Conservation (phyloP, 2,329 filamentous ascomycete species). For the Ceratocystis alfenasii region DNA sequence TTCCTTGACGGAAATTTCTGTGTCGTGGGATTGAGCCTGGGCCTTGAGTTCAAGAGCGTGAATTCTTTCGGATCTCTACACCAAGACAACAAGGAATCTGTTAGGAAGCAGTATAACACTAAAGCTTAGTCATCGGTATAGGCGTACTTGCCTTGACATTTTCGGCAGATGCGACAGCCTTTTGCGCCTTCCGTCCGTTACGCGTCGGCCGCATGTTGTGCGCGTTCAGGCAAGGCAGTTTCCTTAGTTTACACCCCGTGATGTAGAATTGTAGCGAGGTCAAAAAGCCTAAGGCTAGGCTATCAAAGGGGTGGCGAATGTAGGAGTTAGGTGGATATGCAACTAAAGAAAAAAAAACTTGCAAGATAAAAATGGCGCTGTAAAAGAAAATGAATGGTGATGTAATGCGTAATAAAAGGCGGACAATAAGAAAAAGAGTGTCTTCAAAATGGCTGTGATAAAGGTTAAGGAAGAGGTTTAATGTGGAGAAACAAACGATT, state of each 20-base stretch:
- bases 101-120: slow-evolving; percentile 3
- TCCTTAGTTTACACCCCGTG: neutral
- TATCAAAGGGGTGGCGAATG: neutral
- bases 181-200: slow-evolving; percentile 17
- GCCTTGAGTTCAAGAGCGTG: slow-evolving; percentile 34
- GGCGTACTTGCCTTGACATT: slow-evolving; percentile 18
- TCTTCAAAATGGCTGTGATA: neutral
- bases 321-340: neutral
- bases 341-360: neutral
- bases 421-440: neutral
- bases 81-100: neutral
- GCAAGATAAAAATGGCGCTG: neutral
- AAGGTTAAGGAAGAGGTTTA: neutral
- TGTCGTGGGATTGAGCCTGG: slow-evolving; percentile 60
- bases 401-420: neutral
- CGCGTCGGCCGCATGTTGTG: slow-evolving; percentile 20
- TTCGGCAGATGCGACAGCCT: slow-evolving; percentile 9
- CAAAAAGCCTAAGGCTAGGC: neutral
- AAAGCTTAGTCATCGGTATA: neutral
- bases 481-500: neutral
- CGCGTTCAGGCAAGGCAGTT: slow-evolving; percentile 17
- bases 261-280: neutral
- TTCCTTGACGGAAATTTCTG: slow-evolving; percentile 58
- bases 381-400: neutral
- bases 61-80: slow-evolving; percentile 21